phyloP scores from a whole-genome alignment of 108 stramenopile species.

The Pseudonitzschia delicatissima region DNA sequence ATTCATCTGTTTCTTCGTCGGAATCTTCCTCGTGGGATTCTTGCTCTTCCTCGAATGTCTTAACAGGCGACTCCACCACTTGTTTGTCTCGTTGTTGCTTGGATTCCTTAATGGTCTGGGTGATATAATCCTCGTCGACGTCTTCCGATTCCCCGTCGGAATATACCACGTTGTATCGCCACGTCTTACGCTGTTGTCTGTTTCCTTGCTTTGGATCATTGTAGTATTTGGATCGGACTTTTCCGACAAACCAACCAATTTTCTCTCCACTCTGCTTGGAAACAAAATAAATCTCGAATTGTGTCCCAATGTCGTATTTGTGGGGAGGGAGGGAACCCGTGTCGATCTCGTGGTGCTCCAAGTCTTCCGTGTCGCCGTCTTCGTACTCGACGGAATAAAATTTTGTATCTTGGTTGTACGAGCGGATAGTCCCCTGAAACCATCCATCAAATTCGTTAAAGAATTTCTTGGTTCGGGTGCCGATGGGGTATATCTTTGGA shows the following conservation, averaged over 20 bases:
- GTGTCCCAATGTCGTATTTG: not conserved
- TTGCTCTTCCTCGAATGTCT: not conserved
- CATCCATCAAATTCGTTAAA: not conserved
- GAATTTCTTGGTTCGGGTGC: conserved; percentile 7
- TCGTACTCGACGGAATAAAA: conserved; percentile 16
- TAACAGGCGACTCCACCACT: not conserved
- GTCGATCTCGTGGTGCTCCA: conserved; percentile 11
- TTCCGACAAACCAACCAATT: not conserved
- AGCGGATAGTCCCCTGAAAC: conserved; percentile 1
- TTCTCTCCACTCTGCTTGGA: not conserved
- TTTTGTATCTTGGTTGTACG: not conserved
- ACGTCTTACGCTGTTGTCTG: not conserved
- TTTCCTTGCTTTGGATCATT: not conserved
- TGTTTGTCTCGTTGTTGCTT: not conserved
- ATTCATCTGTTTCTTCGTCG: not conserved
- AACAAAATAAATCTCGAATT: not conserved
- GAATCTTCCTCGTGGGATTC: not conserved
- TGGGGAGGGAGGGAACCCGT: not conserved
- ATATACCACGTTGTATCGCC: conserved; percentile 3
- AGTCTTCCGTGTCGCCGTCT: conserved; percentile 14
- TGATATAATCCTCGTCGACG: not conserved
- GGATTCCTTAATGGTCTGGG: not conserved
- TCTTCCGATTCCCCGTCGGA: conserved; percentile 1
- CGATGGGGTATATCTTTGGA: not conserved
- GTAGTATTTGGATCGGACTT: not conserved